Evolutionary conservation across 306 rosid genomes (phyloP), one percentile per base, ranked within the genome.

Genomic region (Acacia confusa): DNA sequence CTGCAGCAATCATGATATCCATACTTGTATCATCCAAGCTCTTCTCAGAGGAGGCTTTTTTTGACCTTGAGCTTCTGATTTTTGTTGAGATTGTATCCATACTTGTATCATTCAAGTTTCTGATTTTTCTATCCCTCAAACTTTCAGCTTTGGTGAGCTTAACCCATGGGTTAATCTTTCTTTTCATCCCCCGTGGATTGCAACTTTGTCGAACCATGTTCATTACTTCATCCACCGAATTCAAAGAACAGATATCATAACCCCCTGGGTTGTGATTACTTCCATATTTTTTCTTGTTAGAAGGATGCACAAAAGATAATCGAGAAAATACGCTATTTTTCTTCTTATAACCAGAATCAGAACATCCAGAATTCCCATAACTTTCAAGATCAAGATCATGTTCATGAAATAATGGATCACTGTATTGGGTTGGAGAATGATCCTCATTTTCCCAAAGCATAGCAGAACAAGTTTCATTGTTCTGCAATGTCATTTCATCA

Each of bases 171-270:
- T 53, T 84, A 50, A 78, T 15, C 75, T 88, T 89, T 83, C 82
- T 77, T 24, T 78, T 76, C 27, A 70, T 75, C 73, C 61, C 65
- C 86, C 74, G 52, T 27, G 76, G 78, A 25, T 11, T 64, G 27
- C 22, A 77, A 78, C 66, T 86, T 14, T 74, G 82, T 19, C 66
- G 76, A 86, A 81, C 79, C 87, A 78, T 84, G 74, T 75, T 79
- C 91, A 88, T 89, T 88, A 91, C 82, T 77, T 81, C 88, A 85
- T 82, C 87, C 50, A 87, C 87, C 74, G 92, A 25, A 25, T 69
- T 12, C 17, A 27, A 76, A 40, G 81, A 32, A 68, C 70, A 40
- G 7, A 61, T n/a, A 78, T 32, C 83, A 83, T 22, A 58, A 48
- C 61, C 81, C 76, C 75, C 76, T 7, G 34, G 36, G 61, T 2